A percentile compares a stretch with the other conserved stretches of the same genome.
phyloP scores from a whole-genome alignment of 1,284 basidiomycete species.

The Rhodotorula sp. region DNA sequence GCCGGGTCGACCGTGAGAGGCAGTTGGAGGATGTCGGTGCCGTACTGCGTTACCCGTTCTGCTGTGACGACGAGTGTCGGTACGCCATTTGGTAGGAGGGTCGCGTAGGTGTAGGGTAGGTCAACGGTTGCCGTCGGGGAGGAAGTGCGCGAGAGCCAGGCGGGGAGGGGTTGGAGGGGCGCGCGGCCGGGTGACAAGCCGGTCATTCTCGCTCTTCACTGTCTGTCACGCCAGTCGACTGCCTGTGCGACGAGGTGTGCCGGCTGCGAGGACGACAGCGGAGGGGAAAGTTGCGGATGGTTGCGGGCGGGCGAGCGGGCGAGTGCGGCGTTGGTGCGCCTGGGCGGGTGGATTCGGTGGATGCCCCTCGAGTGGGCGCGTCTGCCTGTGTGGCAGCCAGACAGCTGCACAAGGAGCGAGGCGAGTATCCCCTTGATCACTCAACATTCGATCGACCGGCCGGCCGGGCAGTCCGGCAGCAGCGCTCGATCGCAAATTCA shows the following conservation, averaged over 20 bases:
- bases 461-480: not conserved
- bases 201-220: not conserved
- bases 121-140: slow-evolving; percentile 22
- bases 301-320: too few species aligned
- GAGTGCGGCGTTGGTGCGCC: too few species aligned
- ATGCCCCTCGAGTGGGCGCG: too few species aligned
- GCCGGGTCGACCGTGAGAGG: slow-evolving; percentile 26
- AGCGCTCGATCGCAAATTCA: not conserved
- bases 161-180: slow-evolving; percentile 16
- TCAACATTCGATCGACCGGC: not conserved
- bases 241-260: too few species aligned
- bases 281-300: too few species aligned
- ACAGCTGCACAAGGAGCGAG: too few species aligned
- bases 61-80: slow-evolving; percentile 12
- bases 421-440: too few species aligned
- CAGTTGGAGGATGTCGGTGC: slow-evolving; percentile 28
- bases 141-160: slow-evolving; percentile 26
- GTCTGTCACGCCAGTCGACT: too few species aligned
- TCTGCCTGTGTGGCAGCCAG: too few species aligned
- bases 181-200: slow-evolving; percentile 5
- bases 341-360: too few species aligned
- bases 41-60: slow-evolving; percentile 19
- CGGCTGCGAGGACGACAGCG: too few species aligned
- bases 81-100: slow-evolving; percentile 15
- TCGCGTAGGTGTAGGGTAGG: slow-evolving; percentile 19